Evolutionary conservation across 2,329 filamentous ascomycete genomes (phyloP), one percentile per base, ranked within the genome.

Genomic region (Penicillium sp.): DNA sequence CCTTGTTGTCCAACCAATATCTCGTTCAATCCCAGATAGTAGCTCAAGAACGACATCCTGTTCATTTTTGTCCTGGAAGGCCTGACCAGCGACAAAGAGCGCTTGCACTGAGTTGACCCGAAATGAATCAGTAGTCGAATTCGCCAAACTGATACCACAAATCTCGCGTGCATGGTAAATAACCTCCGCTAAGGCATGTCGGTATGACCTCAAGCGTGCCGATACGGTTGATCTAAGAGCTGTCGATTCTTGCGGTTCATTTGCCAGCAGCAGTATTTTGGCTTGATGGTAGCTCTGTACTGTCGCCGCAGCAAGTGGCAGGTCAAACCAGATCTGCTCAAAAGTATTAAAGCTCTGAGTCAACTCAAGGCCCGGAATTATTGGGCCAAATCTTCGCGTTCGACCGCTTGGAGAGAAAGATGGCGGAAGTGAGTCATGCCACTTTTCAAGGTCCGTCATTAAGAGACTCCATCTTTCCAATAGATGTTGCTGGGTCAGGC

Each of bases 201-300:
- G 77, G 59, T 85, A 84, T 3, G 77, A 80, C 37, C 77, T 76
- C 52, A 83, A 69, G 14, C 81, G 75, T 39, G 76, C 76, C 24
- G 75, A 77, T 1, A 84, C 71, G 4, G 79, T 81, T 10, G 59
- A 61, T 18, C 77, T 75, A 52, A 77, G 72, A n/a, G 74, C 75
- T 37, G 77, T 77, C 1, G 81, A 81, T 48, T 85, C 78, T 24
- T 79, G 77, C 3, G 81, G 81, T 60, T 81, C 79, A 62, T 87
- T 84, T 60, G 83, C 78, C 18, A 84, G 75, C 0, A 87, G 66
- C 13, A 86, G 73, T 4, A 86, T 83, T 52, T 80, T 77, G 1
- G 82, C 82, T 76, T 86, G 85, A 61, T 86, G 81, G 56, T 85
- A 86, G 52, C 76, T 79, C 61, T 85, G 82, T 76, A 86, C 84